phyloP scores from a whole-genome alignment of 2,329 filamentous ascomycete species.

The Fusarium verticillioides region DNA sequence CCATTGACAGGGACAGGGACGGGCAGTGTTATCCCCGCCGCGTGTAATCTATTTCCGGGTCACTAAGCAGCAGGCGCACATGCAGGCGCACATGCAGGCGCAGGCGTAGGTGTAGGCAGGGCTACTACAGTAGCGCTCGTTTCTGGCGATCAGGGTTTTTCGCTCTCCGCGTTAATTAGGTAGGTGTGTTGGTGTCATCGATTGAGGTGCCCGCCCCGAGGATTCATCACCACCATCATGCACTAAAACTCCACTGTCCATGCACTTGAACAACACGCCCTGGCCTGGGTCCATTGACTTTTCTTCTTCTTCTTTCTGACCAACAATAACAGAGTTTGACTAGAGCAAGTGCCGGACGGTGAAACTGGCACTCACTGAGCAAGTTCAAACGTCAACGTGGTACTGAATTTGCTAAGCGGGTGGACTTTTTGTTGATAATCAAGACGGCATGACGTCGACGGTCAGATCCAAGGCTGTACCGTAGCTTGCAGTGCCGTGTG shows the following conservation, averaged over 20 bases:
- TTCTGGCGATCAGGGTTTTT: conserved; percentile 37
- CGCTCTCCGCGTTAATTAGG: not conserved
- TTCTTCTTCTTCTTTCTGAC: not conserved
- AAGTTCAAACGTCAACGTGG: conserved; percentile 2
- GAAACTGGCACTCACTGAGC: not conserved
- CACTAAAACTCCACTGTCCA: not conserved
- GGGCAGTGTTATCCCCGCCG: conserved; percentile 28
- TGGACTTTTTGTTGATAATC: conserved; percentile 12
- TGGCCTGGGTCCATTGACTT: not conserved
- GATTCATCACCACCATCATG: conserved; percentile 8
- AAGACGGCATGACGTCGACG: conserved; percentile 35
- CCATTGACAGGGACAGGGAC: not conserved
- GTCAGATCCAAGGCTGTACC: conserved; percentile 1
- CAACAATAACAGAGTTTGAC: conserved; percentile 15
- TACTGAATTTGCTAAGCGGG: not conserved
- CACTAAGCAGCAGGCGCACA: not conserved
- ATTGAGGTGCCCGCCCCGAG: not conserved
- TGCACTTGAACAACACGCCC: conserved; percentile 11
- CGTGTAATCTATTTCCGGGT: conserved; percentile 33
- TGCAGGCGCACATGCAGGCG: not conserved
- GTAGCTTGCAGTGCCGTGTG: not conserved
- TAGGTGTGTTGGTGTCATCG: conserved; percentile 22
- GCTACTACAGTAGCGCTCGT: conserved; percentile 17
- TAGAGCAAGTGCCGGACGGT: conserved; percentile 24
- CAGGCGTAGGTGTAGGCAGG: not conserved